These are phyloP conservation scores for Terfezia claveryi DNA, from an alignment of 495 filamentous ascomycete genomes.

Conservation along the genomic window DNA sequence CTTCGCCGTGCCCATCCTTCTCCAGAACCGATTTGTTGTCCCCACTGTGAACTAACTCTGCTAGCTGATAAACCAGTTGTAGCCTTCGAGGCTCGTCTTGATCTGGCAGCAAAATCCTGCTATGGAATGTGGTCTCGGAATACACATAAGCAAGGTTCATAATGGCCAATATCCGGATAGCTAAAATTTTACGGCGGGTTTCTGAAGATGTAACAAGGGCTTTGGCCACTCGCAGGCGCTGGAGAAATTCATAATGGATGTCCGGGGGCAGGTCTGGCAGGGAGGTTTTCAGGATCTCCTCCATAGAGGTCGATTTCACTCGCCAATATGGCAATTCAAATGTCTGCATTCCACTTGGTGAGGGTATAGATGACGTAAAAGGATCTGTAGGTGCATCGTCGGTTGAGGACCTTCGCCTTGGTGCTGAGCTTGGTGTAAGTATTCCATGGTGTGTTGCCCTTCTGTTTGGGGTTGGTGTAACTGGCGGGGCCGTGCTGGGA, in stretches of 20 bases:
- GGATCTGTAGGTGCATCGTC: constrained; percentile 23
- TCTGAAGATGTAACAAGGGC: constrained; percentile 43
- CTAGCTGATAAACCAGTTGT: constrained; percentile 78
- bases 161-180: constrained; percentile 64
- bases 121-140: constrained; percentile 51
- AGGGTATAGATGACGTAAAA: constrained; percentile 27
- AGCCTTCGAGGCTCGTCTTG: constrained; percentile 73
- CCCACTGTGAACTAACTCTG: constrained; percentile 60
- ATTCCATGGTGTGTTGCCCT: constrained; percentile 20
- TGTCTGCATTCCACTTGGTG: constrained; percentile 33
- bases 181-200: constrained; percentile 52
- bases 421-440: constrained; percentile 11
- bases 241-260: constrained; percentile 65
- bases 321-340: constrained; percentile 47
- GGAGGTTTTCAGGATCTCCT: constrained; percentile 43
- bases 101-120: constrained; percentile 70
- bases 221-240: constrained; percentile 58
- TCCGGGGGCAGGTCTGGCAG: constrained; percentile 46
- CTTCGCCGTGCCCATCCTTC: constrained; percentile 37
- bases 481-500: constrained; percentile 20
- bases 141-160: constrained; percentile 84
- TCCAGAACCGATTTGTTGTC: constrained; percentile 21
- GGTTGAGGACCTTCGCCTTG: constrained; percentile 10
- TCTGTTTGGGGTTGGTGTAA: constrained; percentile 31
- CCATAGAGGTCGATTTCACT: constrained; percentile 36